A percentile compares a stretch with the other conserved stretches of the same genome.
These are phyloP conservation scores for Closterium sp. DNA, from an alignment of 139 green algal genomes.

Conservation along the genomic window DNA sequence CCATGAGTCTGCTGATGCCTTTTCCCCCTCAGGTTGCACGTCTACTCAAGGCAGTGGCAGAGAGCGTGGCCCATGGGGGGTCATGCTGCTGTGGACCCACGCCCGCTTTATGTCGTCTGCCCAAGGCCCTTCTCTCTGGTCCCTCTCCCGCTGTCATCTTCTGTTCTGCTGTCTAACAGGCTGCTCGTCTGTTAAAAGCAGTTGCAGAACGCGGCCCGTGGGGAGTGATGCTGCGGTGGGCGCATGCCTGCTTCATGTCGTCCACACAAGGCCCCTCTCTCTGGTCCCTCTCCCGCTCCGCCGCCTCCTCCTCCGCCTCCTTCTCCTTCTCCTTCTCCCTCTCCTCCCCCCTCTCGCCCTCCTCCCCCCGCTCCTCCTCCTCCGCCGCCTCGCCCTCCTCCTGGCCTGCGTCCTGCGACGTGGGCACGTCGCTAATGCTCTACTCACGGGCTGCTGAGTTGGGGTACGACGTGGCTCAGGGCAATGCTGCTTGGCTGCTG, in stretches of 20 bases:
- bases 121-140: background rate
- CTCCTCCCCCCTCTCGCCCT: background rate
- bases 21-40: too few species aligned
- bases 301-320: background rate
- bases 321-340: background rate
- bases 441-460: slow-evolving; percentile 81
- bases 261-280: background rate
- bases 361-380: background rate
- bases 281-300: background rate
- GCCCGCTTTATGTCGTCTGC: too few species aligned
- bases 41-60: too few species aligned
- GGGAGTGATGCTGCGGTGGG: slow-evolving; percentile 54
- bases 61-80: too few species aligned
- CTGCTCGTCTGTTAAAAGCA: slow-evolving; percentile 62
- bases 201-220: slow-evolving; percentile 65
- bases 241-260: slow-evolving; percentile 45
- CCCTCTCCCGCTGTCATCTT: background rate
- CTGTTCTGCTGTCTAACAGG: slow-evolving; percentile 11
- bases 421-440: slow-evolving; percentile 59
- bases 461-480: slow-evolving; percentile 84
- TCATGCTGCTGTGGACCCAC: too few species aligned
- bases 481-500: slow-evolving; percentile 93
- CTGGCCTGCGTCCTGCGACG: background rate
- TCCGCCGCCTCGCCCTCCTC: background rate
- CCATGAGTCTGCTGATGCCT: too few species aligned